Base-by-base conservation (phyloP, 2,329 filamentous ascomycete genomes). In the Tolypocladium sp. region DNA sequence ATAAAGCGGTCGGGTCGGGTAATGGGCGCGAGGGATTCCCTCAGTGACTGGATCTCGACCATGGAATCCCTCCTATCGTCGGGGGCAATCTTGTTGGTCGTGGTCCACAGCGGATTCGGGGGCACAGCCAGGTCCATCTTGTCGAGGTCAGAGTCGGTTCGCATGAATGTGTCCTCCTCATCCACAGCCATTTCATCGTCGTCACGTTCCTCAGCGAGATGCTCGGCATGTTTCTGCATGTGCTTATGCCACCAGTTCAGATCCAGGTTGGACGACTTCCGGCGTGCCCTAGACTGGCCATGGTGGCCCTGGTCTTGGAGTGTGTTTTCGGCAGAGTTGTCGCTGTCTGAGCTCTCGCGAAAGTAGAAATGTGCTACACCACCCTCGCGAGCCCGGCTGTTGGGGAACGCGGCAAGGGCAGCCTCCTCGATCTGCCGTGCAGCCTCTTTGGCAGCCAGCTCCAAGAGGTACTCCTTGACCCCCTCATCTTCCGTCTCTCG, bases 341-440 rank as follows among this genome's bases (percentile, higher is more conserved):
- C 82, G 62, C 83, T 82, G 57, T 80, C 82, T 15, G 82, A 85
- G 59, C 86, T 85, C 64, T 86, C 83, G 60, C 85, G 80, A 60
- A 88, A 84, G 69, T 83, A 81, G 70, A 88, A 91, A 68, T 91
- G 88, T 65, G 87, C 82, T 9, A 90, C 86, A 51, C 84, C 86
- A 63, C 87, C 87, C 66, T 89, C 85, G 62, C 84, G 82, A 46
- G 87, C 81, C 13, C 83, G 82, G 67, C 88, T 89, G 67, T 87
- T 87, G 67, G 89, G 88, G 68, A 91, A 92, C 1, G 88, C 90
- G 44, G 87, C 86, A 69, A 92, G 80, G 55, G 88, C 89, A 68
- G 85, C 80, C 66, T 96, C 90, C 62, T 89, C 85, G 63, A 97
- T 78, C 70, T 93, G 88, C 68, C 87, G 85, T 70, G 94, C 87